Percentiles rank a stretch among this genome's conserved stretches.
phyloP scores from a whole-genome alignment of 2,329 filamentous ascomycete species.

The Penicillium oxalicum region DNA sequence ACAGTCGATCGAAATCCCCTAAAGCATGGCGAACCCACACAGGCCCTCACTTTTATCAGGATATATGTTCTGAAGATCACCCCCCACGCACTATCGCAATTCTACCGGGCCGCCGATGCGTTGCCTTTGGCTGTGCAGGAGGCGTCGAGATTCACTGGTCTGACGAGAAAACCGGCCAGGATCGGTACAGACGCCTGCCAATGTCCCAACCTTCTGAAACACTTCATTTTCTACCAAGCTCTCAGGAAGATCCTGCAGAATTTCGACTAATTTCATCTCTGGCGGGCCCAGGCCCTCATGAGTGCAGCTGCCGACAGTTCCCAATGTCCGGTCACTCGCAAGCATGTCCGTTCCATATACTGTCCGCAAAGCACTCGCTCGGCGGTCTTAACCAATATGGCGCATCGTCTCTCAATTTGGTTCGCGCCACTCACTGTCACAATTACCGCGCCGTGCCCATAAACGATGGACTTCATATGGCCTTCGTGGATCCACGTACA shows the following conservation, averaged over 20 bases:
- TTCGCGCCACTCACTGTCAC: constrained; percentile 47
- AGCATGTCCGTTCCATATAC: constrained; percentile 26
- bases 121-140: constrained; percentile 59
- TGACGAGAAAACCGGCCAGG: constrained; percentile 41
- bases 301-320: constrained; percentile 26
- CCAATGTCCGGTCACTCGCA: constrained; percentile 15
- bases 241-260: constrained; percentile 49
- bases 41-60: constrained; percentile 42
- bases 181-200: constrained; percentile 36
- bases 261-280: constrained; percentile 59
- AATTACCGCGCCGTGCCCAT: constrained; percentile 60
- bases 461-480: constrained; percentile 59
- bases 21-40: constrained; percentile 10
- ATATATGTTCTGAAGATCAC: constrained; percentile 56
- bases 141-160: constrained; percentile 61
- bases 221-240: constrained; percentile 54
- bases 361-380: constrained; percentile 24
- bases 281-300: constrained; percentile 35
- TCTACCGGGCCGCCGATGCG: constrained; percentile 58
- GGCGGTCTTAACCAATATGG: constrained; percentile 19
- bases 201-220: constrained; percentile 39
- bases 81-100: constrained; percentile 60
- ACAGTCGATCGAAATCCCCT: neutral
- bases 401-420: constrained; percentile 24
- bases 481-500: constrained; percentile 58